These are phyloP conservation scores for Clavispora santaluciae DNA, from an alignment of 805 yeast genomes.

Conservation along the genomic window DNA sequence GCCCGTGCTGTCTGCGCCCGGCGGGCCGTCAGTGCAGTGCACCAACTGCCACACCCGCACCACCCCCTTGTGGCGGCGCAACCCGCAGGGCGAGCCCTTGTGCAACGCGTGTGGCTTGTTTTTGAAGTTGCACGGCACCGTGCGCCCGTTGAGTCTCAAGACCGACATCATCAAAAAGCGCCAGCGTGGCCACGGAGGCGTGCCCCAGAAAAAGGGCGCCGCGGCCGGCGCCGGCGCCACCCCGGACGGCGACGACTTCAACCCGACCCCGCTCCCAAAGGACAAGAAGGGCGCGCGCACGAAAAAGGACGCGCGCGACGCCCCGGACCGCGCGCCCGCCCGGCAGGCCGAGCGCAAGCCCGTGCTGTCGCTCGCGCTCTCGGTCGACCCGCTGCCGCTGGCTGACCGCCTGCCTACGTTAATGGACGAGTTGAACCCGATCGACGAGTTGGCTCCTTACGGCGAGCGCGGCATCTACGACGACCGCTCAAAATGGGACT, in stretches of 20 bases:
- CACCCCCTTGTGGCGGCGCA: slow-evolving; percentile 93
- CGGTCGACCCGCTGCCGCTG: neutral
- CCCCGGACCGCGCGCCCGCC: no score
- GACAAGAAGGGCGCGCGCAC: slow-evolving; percentile 4
- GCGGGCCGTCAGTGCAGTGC: slow-evolving; percentile 39
- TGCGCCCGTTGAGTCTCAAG: slow-evolving; percentile 83
- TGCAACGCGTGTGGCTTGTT: slow-evolving; percentile 64
- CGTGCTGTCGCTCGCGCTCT: neutral
- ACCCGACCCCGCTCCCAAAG: slow-evolving; percentile 38
- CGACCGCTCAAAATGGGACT: slow-evolving; percentile 40
- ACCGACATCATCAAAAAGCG: slow-evolving; percentile 92
- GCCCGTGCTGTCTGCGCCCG: neutral
- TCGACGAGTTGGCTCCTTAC: slow-evolving; percentile 9
- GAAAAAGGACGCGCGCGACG: neutral
- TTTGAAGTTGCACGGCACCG: slow-evolving; percentile 87
- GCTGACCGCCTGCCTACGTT: neutral
- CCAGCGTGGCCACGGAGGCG: slow-evolving; percentile 47
- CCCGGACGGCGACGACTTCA: slow-evolving; percentile 45
- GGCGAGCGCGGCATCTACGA: slow-evolving; percentile 35
- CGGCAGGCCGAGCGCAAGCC: neutral
- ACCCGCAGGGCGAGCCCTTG: slow-evolving; percentile 85
- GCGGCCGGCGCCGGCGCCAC: slow-evolving; percentile 2
- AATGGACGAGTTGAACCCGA: slow-evolving; percentile 6
- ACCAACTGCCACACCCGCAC: slow-evolving; percentile 88
- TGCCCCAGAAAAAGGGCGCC: slow-evolving; percentile 13